phyloP scores from a whole-genome alignment of 495 filamentous ascomycete genomes.

The Clohesyomyces aquaticus region DNA sequence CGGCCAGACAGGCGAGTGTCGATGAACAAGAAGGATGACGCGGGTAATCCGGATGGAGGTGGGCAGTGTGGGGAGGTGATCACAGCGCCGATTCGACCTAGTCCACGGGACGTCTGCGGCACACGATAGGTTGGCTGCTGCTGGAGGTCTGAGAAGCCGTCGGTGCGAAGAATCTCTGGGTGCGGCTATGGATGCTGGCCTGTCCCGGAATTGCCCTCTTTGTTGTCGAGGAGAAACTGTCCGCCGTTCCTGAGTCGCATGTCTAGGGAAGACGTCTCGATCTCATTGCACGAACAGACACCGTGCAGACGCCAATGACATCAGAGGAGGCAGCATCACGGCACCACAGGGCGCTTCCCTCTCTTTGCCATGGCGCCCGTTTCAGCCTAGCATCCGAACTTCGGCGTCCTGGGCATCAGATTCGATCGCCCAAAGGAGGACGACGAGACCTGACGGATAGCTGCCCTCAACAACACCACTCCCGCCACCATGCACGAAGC shows the following conservation, averaged over 20 bases:
- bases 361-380: not conserved
- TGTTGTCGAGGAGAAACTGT: too few relatives aligned
- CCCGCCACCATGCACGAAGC: not conserved
- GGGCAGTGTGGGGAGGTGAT: slow-evolving; percentile 10
- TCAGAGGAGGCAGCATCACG: slow-evolving; percentile 7
- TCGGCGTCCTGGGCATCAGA: not conserved
- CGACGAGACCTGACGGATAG: not conserved
- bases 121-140: not conserved
- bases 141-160: too few relatives aligned
- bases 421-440: not conserved
- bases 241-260: too few relatives aligned
- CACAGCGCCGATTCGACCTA: not conserved
- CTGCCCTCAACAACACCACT: not conserved
- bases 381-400: slow-evolving; percentile 1
- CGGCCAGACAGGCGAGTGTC: slow-evolving; percentile 15
- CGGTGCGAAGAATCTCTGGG: too few relatives aligned
- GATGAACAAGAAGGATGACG: slow-evolving; percentile 23
- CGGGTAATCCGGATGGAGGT: slow-evolving; percentile 3
- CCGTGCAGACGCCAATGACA: slow-evolving; percentile 7
- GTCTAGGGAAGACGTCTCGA: too few relatives aligned
- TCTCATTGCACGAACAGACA: not conserved
- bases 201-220: too few relatives aligned
- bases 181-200: not conserved
- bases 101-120: not conserved
- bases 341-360: slow-evolving; percentile 12